Evolutionary conservation across 139 green algal genomes (phyloP), one percentile per base, ranked within the genome.

Genomic region (Chlorella sp.): DNA sequence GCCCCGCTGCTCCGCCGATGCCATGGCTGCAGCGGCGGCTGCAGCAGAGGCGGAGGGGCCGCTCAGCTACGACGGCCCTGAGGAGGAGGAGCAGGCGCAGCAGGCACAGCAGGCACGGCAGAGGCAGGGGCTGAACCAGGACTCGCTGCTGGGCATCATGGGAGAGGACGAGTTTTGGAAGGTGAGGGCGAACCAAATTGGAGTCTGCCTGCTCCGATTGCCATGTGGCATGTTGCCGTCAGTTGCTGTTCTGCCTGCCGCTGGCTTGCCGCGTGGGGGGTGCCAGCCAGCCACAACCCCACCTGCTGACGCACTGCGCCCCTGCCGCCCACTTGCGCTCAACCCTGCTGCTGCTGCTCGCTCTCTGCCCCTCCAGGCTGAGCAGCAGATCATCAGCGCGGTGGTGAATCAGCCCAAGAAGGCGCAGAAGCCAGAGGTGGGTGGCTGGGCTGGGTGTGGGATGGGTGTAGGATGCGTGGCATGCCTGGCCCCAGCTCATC

Each of bases 381-480:
- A 81, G 74, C 74, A 63, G 30, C 26, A 44, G 30, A 81, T 81
- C 32, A 81, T 81, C 32, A 13, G 20, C 9, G 34, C 74, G 0
- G 32, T 81, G 15, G 55, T 81, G 32, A 81, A 72, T 36, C 36
- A 73, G 60, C 76, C 76, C 25, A 72, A 82, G 57, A 30, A 38
- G 25, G 44, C 39, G 9, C 47, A n/a, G 20, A 75, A 75, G 21
- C 34, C 69, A 32, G 69, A 60, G 51, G 51, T 60, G 51, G 2
- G 51, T 2, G 51, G 51, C 51, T 3, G 51, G 15, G 15, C 12
- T 23, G n/a, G 51, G 51, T 60, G 18, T 60, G 11, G 51, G 12
- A 23, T 60, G 51, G 3, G 51, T 21, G 11, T 9, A 9, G 18
- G 51, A 21, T 23, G 15, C 21, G 51, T 21, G 15, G 51, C 12